These are phyloP conservation scores for Didymella pinodella DNA, from an alignment of 2,329 filamentous ascomycete species.

Conservation along the genomic window DNA sequence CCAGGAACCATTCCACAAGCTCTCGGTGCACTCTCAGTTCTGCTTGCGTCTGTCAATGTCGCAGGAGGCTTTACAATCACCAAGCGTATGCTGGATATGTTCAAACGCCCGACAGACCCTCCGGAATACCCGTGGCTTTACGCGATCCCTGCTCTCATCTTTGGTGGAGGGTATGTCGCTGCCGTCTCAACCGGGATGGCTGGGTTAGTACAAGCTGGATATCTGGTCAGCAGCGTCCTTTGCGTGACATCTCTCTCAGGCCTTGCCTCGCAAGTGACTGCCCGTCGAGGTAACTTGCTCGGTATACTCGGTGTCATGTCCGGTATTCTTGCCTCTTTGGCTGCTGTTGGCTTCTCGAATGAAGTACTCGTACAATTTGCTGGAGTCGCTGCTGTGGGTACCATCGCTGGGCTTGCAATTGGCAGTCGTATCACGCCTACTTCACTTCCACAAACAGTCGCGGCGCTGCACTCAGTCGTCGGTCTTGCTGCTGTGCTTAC, in stretches of 20 bases:
- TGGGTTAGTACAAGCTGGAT: constrained; percentile 85
- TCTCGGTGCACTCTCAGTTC: constrained; percentile 80
- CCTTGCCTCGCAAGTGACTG: constrained; percentile 81
- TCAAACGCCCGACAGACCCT: constrained; percentile 76
- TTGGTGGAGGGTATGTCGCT: constrained; percentile 81
- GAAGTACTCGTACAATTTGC: constrained; percentile 83
- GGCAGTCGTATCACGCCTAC: constrained; percentile 88
- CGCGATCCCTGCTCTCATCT: constrained; percentile 76
- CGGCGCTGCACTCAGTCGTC: constrained; percentile 87
- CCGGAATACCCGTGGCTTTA: constrained; percentile 90
- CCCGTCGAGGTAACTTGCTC: constrained; percentile 83
- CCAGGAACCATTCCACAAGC: constrained; percentile 74
- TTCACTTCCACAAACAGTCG: constrained; percentile 87
- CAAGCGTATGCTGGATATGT: constrained; percentile 83
- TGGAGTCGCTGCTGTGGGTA: constrained; percentile 75
- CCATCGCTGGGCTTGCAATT: constrained; percentile 74
- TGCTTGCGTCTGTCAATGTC: constrained; percentile 87
- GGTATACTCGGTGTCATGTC: constrained; percentile 86
- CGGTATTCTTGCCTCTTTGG: constrained; percentile 82
- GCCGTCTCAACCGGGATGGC: constrained; percentile 83
- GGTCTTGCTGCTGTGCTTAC: constrained; percentile 88
- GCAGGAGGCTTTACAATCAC: constrained; percentile 90
- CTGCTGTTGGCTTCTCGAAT: constrained; percentile 80
- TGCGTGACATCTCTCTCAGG: constrained; percentile 83
- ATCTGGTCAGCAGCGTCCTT: constrained; percentile 81